Conservation (phyloP, 108 stramenopile genomes). For the Cyclotella cryptica region DNA sequence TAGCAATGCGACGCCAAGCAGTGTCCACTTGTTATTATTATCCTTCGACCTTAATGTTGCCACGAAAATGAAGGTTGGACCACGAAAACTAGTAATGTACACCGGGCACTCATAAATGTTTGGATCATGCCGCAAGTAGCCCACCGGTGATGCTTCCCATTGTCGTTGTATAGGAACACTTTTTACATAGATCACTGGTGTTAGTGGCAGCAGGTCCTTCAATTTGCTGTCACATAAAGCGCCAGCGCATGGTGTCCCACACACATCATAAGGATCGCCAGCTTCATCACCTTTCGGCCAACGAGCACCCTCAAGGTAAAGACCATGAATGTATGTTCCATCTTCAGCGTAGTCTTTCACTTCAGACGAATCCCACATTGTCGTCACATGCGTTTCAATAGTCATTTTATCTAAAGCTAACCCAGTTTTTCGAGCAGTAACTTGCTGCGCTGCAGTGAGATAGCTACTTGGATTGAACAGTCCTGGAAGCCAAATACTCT, state of each 20-base stretch:
- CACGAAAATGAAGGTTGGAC: slow-evolving; percentile 77
- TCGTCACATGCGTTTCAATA: slow-evolving; percentile 78
- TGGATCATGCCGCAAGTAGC: slow-evolving; percentile 68
- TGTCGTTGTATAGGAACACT: slow-evolving; percentile 68
- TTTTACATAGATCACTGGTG: slow-evolving; percentile 79
- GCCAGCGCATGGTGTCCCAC: slow-evolving; percentile 51
- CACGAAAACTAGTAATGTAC: slow-evolving; percentile 74
- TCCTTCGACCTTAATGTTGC: slow-evolving; percentile 71
- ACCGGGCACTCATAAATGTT: slow-evolving; percentile 78
- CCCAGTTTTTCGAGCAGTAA: slow-evolving; percentile 69
- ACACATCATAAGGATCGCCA: slow-evolving; percentile 38
- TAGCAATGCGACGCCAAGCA: slow-evolving; percentile 70
- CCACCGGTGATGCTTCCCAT: slow-evolving; percentile 84
- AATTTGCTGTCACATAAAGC: slow-evolving; percentile 64
- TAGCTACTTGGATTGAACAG: slow-evolving; percentile 82
- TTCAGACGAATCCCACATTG: slow-evolving; percentile 54
- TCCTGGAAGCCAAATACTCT: slow-evolving; percentile 82
- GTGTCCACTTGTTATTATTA: slow-evolving; percentile 64
- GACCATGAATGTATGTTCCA: slow-evolving; percentile 76
- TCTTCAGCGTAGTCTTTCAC: slow-evolving; percentile 60
- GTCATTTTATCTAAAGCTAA: slow-evolving; percentile 79
- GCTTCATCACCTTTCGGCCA: slow-evolving; percentile 61
- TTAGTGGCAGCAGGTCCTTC: slow-evolving; percentile 68
- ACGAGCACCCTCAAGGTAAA: slow-evolving; percentile 83
- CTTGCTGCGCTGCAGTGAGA: slow-evolving; percentile 83